phyloP scores from a whole-genome alignment of 2,329 filamentous ascomycete genomes.

The Penicillium sp. region DNA sequence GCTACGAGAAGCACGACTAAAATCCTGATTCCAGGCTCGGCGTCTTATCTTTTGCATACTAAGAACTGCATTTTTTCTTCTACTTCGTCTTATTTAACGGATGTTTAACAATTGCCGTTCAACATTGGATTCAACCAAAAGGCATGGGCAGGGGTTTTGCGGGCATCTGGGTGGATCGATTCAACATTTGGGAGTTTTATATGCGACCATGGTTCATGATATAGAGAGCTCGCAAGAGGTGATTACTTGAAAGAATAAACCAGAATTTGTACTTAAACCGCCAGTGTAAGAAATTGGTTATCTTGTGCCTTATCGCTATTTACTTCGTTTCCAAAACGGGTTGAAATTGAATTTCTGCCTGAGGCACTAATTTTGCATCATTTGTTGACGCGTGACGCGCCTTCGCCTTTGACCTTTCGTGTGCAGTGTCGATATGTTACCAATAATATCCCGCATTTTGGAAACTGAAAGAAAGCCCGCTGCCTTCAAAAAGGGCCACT shows the following conservation, averaged over 20 bases:
- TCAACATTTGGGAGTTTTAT: constrained; percentile 32
- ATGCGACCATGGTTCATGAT: constrained; percentile 24
- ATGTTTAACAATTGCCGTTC: constrained; percentile 22
- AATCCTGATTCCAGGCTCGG: not conserved
- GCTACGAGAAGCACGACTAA: constrained; percentile 48
- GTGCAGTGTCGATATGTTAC: not conserved
- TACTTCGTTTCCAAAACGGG: not conserved
- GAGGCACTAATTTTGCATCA: constrained; percentile 1
- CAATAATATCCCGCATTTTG: not conserved
- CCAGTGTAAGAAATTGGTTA: not conserved
- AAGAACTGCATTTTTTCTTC: not conserved
- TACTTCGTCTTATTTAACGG: not conserved
- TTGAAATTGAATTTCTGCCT: not conserved
- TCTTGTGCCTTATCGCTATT: not conserved
- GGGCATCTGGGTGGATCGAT: constrained; percentile 21
- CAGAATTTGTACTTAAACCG: not conserved
- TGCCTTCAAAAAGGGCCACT: not conserved
- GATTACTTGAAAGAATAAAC: not conserved
- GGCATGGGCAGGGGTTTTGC: constrained; percentile 24
- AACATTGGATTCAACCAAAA: constrained; percentile 31
- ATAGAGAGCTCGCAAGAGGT: constrained; percentile 4
- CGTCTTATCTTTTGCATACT: not conserved
- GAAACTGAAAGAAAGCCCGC: not conserved
- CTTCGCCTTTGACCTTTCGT: not conserved
- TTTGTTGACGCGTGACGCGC: constrained; percentile 7